Percentiles rank a stretch among this genome's conserved stretches.
phyloP scores from a whole-genome alignment of 345 rosid species.

The Physaria fendleri region DNA sequence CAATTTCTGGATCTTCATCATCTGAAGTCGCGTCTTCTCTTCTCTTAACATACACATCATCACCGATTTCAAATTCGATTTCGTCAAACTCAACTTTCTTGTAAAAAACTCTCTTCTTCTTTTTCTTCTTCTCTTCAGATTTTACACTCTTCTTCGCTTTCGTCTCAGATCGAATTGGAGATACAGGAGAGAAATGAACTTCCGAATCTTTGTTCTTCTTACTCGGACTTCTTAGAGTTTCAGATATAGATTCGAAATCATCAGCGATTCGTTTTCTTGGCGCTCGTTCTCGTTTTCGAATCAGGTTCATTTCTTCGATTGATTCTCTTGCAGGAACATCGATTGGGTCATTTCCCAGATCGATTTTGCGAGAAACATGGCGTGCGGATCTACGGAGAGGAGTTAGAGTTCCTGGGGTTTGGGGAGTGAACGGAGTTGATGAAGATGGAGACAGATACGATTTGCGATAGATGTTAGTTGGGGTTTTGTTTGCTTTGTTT shows the following conservation, averaged over 20 bases:
- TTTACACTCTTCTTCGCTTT: constrained; percentile 38
- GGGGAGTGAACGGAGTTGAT: constrained; percentile 34
- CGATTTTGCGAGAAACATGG: constrained; percentile 19
- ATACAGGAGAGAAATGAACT: constrained; percentile 41
- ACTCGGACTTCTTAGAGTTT: neutral
- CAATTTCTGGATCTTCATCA: constrained; percentile 57
- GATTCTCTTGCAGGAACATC: constrained; percentile 11
- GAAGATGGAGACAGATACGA: constrained; percentile 27
- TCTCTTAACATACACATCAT: constrained; percentile 80
- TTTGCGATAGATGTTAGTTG: constrained; percentile 7
- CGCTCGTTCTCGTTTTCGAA: constrained; percentile 11
- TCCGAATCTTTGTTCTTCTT: constrained; percentile 13
- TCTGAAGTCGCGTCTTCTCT: constrained; percentile 69
- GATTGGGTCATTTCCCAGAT: constrained; percentile 8
- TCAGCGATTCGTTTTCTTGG: neutral
- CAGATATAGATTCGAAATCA: neutral
- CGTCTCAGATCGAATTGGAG: constrained; percentile 51
- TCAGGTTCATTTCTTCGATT: constrained; percentile 3
- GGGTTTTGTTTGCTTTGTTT: constrained; percentile 21
- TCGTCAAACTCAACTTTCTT: constrained; percentile 67
- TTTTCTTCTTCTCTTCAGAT: neutral
- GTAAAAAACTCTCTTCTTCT: constrained; percentile 54
- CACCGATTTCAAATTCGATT: constrained; percentile 65
- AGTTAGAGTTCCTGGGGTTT: constrained; percentile 38
- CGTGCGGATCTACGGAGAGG: constrained; percentile 58